Base-by-base conservation (phyloP, 2,329 filamentous ascomycete species). In the Fusarium goolgardi region DNA sequence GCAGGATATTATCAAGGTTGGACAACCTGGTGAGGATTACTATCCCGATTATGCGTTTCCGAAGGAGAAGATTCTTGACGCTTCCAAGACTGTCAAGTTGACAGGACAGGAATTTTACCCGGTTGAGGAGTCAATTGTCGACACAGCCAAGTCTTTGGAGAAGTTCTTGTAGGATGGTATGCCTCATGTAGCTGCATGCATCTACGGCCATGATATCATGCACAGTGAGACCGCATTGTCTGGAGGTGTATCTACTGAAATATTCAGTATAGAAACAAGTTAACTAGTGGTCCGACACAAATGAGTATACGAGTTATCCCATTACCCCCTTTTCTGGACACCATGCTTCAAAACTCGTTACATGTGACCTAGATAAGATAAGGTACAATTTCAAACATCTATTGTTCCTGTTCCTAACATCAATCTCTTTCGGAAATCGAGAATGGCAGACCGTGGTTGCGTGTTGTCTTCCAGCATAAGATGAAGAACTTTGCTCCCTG, bases 61-160 rank as follows among this genome's bases (percentile, higher is more conserved):
- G 0, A 57, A 66, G 23, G 31, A 56, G 5, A 59, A 46, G 35
- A 27, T 61, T 7, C 56, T 73, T 16, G 71, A 73, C 29, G 44
- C 60, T 7, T 70, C 71, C 1, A 73, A 73, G 55, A 55, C 51
- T 1, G 27, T 71, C 11, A 57, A 53, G 31, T 41, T 53, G 6
- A 72, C 71, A 0, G 71, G 70, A 4, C 58, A 71, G 25, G 63
- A 55, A 11, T 70, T 69, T 40, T 57, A 62, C 25, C 23, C 55
- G 1, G 63, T 71, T 12, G 59, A 73, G 37, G 55, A 73, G 52
- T 57, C 65, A 2, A 73, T 73, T 31, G 27, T 63, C 34, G 71
- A 73, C 20, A 70, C 71, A 2, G 71, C 70, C 16, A 71, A 69
- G 49, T 65, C 47, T 45, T 41, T 71, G 13, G 62, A 73, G 39